A percentile compares a stretch with the other conserved stretches of the same genome.
Conservation (phyloP, 2,329 filamentous ascomycete species). For the Aschersonia sp. region DNA sequence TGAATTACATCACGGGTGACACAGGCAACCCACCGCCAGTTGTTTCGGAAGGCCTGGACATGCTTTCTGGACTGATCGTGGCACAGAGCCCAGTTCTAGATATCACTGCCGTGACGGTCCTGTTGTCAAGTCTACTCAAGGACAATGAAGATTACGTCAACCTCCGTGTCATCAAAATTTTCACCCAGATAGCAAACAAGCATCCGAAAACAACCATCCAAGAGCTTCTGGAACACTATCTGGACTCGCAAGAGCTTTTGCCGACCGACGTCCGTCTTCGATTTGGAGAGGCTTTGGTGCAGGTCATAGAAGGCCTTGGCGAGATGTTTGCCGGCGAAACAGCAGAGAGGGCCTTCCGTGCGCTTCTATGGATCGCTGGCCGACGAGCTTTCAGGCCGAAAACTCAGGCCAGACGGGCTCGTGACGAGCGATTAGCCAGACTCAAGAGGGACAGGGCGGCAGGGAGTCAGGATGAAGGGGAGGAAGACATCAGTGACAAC, state of each 20-base stretch:
- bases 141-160: conserved; percentile 61
- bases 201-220: conserved; percentile 47
- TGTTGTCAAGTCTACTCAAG: conserved; percentile 48
- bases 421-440: conserved; percentile 31
- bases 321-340: conserved; percentile 38
- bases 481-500: conserved; percentile 25
- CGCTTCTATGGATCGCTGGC: conserved; percentile 48
- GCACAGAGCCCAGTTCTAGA: conserved; percentile 45
- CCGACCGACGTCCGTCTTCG: conserved; percentile 50
- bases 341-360: conserved; percentile 37
- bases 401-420: conserved; percentile 39
- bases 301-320: conserved; percentile 47
- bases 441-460: conserved; percentile 27
- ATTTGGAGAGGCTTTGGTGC: conserved; percentile 52
- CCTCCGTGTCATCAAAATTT: conserved; percentile 49
- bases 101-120: conserved; percentile 47
- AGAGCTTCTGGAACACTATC: conserved; percentile 52
- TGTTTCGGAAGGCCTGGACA: conserved; percentile 48
- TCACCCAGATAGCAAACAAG: conserved; percentile 43
- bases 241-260: conserved; percentile 45
- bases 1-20: conserved; percentile 45
- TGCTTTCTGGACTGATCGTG: conserved; percentile 43
- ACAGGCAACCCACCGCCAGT: conserved; percentile 50
- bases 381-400: conserved; percentile 47
- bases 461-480: conserved; percentile 34